Evolutionary conservation across 2,329 filamentous ascomycete species (phyloP).

Genomic region (Leptosphaerulina australis): DNA sequence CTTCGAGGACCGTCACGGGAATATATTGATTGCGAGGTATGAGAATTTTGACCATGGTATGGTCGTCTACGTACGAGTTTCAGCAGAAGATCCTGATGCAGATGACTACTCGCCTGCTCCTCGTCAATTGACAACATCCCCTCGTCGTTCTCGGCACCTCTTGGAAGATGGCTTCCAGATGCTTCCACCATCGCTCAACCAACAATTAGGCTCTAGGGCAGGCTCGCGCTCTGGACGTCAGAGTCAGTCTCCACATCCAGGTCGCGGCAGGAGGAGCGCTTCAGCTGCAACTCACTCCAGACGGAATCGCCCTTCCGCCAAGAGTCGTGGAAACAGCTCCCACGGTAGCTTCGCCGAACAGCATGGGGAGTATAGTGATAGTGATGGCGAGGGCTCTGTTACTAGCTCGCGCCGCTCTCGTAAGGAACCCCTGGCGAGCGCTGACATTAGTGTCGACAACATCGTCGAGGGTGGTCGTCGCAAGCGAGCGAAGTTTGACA

Average conservation of each 20-base stretch:
- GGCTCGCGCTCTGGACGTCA: slow-evolving; percentile 72
- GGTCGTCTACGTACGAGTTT: slow-evolving; percentile 89
- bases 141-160: slow-evolving; percentile 62
- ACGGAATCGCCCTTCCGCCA: slow-evolving; percentile 69
- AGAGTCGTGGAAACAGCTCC: slow-evolving; percentile 68
- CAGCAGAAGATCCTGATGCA: slow-evolving; percentile 61
- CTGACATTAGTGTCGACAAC: slow-evolving; percentile 97
- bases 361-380: slow-evolving; percentile 79
- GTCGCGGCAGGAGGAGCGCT: slow-evolving; percentile 74
- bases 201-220: slow-evolving; percentile 70
- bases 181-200: slow-evolving; percentile 64
- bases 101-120: slow-evolving; percentile 55
- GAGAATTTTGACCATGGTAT: slow-evolving; percentile 95
- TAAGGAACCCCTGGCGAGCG: slow-evolving; percentile 85
- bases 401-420: slow-evolving; percentile 74
- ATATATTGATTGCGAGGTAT: slow-evolving; percentile 91
- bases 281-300: slow-evolving; percentile 70
- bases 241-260: slow-evolving; percentile 75
- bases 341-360: slow-evolving; percentile 65
- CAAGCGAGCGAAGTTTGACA: slow-evolving; percentile 93
- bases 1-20: slow-evolving; percentile 89
- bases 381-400: slow-evolving; percentile 77
- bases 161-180: slow-evolving; percentile 69
- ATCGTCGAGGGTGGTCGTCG: slow-evolving; percentile 96
- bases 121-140: slow-evolving; percentile 55